These are phyloP conservation scores for Phytophthora lateralis DNA, from an alignment of 352 stramenopile genomes.

Conservation along the genomic window DNA sequence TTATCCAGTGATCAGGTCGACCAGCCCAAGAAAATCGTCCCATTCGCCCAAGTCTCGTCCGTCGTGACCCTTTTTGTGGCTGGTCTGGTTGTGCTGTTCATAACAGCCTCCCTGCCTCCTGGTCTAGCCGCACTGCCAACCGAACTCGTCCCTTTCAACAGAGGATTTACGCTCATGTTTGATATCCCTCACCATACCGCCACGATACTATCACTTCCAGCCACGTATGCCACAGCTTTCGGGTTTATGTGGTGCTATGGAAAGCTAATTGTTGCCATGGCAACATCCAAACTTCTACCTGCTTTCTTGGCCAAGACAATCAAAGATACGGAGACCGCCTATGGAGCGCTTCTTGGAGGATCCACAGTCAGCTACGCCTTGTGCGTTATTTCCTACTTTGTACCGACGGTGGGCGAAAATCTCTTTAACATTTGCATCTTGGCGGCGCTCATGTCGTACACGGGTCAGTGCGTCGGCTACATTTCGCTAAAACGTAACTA, in stretches of 20 bases:
- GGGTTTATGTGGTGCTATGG: slow-evolving; percentile 56
- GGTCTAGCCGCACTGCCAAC: slow-evolving; percentile 18
- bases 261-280: slow-evolving; percentile 50
- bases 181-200: neutral
- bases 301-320: slow-evolving; percentile 26
- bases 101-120: slow-evolving; percentile 30
- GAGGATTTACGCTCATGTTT: slow-evolving; percentile 37
- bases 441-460: slow-evolving; percentile 38
- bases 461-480: slow-evolving; percentile 38
- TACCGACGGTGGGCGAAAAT: slow-evolving; percentile 11
- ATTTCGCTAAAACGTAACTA: slow-evolving; percentile 40
- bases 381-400: slow-evolving; percentile 33
- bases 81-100: slow-evolving; percentile 31
- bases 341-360: slow-evolving; percentile 21
- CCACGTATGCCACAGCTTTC: slow-evolving; percentile 48
- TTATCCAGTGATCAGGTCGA: slow-evolving; percentile 33
- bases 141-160: slow-evolving; percentile 34
- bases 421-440: slow-evolving; percentile 38
- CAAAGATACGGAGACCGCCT: slow-evolving; percentile 11
- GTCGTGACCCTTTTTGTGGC: slow-evolving; percentile 36
- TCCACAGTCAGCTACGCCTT: slow-evolving; percentile 33
- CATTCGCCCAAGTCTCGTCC: slow-evolving; percentile 31
- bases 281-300: slow-evolving; percentile 37
- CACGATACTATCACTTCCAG: slow-evolving; percentile 39
- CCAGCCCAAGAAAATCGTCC: slow-evolving; percentile 41